Base-by-base conservation (phyloP, 345 rosid species). In the Camelina neglecta region DNA sequence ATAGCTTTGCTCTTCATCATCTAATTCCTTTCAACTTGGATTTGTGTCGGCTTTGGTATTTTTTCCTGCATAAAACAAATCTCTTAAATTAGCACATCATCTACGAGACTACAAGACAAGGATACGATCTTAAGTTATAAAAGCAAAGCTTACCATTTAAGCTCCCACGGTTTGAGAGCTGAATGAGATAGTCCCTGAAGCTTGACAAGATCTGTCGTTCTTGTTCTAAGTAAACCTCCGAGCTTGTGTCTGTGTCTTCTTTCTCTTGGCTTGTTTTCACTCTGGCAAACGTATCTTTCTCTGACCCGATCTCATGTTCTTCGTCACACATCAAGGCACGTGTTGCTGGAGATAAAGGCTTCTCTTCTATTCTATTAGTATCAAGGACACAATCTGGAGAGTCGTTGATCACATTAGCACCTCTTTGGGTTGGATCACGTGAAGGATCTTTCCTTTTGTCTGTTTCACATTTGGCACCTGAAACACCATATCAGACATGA, bases 261-360 rank as follows among this genome's bases (percentile, higher is more conserved):
- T 65, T 65, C 63, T 59, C 81, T 59, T 60, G 35, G 59, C 39
- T 72, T 72, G 67, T 47, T 77, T 59, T 69, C 29, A 72, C 69
- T 42, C 11, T 6, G 12, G 77, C 45, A 3, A 23, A 72, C n/a
- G 69, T 51, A 35, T 72, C 74, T 73, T 67, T 78, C 78, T 73
- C 77, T 67, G 78, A 47, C 8, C 42, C 35, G 16, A 79, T 44
- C 71, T 71, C 59, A 68, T 82, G 87, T 63, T 88, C 82, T 44
- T 88, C 93, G 72, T 86, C 87, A 80, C 93, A 88, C 90, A 85
- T 82, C 81, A 85, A 74, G 69, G 87, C 87, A 11, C 85, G 84
- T 61, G 85, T 86, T 63, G 80, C 90, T 50, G 89, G 88, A 64
- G 86, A 86, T 59, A 78, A 1, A 13, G 84, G 83, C 55, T 63